Evolutionary conservation across 1,284 basidiomycete genomes (phyloP).

Genomic region (Austroboletus rostrupii): DNA sequence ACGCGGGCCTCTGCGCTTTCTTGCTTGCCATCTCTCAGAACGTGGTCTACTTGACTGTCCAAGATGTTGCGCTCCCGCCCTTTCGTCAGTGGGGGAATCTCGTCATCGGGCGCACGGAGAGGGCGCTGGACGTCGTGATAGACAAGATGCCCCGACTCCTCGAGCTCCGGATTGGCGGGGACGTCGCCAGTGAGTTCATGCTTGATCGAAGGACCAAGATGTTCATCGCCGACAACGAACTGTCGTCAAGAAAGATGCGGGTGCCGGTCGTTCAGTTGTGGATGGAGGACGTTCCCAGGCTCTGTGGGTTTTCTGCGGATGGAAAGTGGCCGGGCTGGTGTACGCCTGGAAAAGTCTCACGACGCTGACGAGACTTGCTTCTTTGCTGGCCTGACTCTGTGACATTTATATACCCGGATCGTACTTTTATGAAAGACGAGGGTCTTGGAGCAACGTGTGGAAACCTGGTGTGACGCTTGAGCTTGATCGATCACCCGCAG

Average conservation of each 20-base stretch:
- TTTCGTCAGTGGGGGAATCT: slow-evolving; percentile 15
- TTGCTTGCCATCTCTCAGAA: slow-evolving; percentile 12
- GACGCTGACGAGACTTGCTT: too few species aligned
- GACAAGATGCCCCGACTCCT: slow-evolving; percentile 17
- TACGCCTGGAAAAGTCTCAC: not conserved
- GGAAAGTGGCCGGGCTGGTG: slow-evolving; percentile 21
- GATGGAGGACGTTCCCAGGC: slow-evolving; percentile 20
- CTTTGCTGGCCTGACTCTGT: too few species aligned
- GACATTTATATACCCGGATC: too few species aligned
- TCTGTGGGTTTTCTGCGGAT: slow-evolving; percentile 20
- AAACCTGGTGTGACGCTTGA: too few species aligned
- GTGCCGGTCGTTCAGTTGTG: slow-evolving; percentile 17
- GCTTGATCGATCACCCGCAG: too few species aligned
- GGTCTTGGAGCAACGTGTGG: too few species aligned
- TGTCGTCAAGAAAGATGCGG: not conserved
- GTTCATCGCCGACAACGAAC: slow-evolving; percentile 7
- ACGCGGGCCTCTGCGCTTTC: slow-evolving; percentile 18
- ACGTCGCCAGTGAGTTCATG: slow-evolving; percentile 27
- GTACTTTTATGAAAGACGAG: too few species aligned
- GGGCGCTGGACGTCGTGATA: slow-evolving; percentile 18
- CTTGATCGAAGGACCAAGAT: slow-evolving; percentile 18
- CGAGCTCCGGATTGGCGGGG: slow-evolving; percentile 20
- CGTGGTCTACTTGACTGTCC: slow-evolving; percentile 13
- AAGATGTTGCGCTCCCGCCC: slow-evolving; percentile 15
- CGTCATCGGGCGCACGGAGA: slow-evolving; percentile 18